Percentiles rank a stretch among this genome's conserved stretches.
phyloP scores from a whole-genome alignment of 768 basidiomycete species.

The Rhizopogon sp. region DNA sequence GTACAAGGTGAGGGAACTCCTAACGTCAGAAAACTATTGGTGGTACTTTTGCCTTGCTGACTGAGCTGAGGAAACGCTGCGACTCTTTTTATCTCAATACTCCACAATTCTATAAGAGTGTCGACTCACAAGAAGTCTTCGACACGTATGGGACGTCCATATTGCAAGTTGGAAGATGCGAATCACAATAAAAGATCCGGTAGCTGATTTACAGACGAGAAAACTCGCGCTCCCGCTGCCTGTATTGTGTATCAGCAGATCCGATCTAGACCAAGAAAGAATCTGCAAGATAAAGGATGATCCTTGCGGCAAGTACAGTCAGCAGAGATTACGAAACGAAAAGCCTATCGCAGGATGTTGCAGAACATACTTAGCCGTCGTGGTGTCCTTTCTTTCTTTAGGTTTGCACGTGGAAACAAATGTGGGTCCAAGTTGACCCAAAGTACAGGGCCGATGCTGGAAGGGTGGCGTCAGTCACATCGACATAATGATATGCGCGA shows the following conservation, averaged over 20 bases:
- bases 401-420: too few species aligned
- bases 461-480: not conserved
- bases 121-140: not conserved
- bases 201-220: not conserved
- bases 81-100: not conserved
- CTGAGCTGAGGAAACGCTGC: not conserved
- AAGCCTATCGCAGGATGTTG: too few species aligned
- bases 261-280: not conserved
- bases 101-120: not conserved
- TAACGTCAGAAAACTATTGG: not conserved
- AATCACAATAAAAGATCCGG: not conserved
- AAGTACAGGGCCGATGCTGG: not conserved
- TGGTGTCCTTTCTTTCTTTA: too few species aligned
- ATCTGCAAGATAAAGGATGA: not conserved
- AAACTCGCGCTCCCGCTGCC: not conserved
- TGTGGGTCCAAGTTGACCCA: too few species aligned
- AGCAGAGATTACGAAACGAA: too few species aligned
- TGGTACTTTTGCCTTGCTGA: too few species aligned
- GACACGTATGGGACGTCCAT: not conserved
- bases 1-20: not conserved
- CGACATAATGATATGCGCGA: not conserved
- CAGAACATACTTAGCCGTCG: too few species aligned
- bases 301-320: not conserved
- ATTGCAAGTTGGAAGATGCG: not conserved
- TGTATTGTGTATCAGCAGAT: not conserved